A percentile compares a stretch with the other conserved stretches of the same genome.
These are phyloP conservation scores for Albugo laibachii DNA, from an alignment of 352 stramenopile genomes.

Conservation along the genomic window DNA sequence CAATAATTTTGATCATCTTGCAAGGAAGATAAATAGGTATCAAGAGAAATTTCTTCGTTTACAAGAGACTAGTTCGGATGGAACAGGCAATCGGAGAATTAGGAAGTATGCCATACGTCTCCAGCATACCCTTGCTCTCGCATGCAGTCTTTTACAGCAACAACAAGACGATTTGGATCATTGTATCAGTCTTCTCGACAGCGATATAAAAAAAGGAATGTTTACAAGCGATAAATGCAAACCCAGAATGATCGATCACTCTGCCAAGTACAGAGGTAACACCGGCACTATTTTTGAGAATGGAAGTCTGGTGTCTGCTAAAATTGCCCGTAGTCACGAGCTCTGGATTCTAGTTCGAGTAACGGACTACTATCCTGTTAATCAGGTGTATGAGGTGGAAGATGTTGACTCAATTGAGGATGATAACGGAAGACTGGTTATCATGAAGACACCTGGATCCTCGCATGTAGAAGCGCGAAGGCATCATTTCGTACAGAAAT, in stretches of 20 bases:
- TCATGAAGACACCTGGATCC: neutral
- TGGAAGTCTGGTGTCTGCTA: conserved; percentile 43
- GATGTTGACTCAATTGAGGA: conserved; percentile 70
- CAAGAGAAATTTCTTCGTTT: conserved; percentile 24
- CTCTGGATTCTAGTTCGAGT: conserved; percentile 87
- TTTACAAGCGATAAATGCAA: neutral
- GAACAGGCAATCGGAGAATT: neutral
- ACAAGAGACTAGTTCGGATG: neutral
- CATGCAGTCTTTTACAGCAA: conserved; percentile 27
- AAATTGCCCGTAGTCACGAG: conserved; percentile 57
- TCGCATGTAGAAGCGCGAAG: conserved; percentile 5
- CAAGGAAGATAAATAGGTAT: conserved; percentile 40
- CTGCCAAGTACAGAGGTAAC: neutral
- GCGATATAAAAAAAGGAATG: conserved; percentile 7
- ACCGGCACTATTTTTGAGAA: conserved; percentile 19
- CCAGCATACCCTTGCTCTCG: conserved; percentile 36
- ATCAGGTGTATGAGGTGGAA: conserved; percentile 89
- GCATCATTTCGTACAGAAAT: conserved; percentile 48
- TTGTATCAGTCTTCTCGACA: conserved; percentile 32
- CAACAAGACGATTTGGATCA: conserved; percentile 28
- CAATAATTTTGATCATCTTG: conserved; percentile 55
- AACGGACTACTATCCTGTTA: conserved; percentile 73
- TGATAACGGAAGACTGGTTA: neutral
- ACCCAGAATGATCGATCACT: neutral
- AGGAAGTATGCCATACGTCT: conserved; percentile 18